phyloP scores from a whole-genome alignment of 768 basidiomycete species.

The Chlorophyllum brunneum region DNA sequence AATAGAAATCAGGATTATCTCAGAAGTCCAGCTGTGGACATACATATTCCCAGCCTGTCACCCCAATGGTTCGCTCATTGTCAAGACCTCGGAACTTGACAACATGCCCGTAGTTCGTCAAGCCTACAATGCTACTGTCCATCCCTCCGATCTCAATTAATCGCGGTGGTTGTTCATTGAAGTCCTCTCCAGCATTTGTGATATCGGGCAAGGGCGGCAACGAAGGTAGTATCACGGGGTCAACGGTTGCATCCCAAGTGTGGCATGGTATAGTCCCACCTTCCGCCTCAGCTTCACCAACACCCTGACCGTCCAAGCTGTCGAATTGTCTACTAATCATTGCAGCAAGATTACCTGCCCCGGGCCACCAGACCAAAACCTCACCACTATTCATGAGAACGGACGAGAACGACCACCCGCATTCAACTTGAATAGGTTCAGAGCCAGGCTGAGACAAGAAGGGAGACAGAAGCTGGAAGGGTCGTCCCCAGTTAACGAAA shows the following conservation, averaged over 20 bases:
- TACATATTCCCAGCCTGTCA: constrained; percentile 70
- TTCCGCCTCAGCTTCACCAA: constrained; percentile 30
- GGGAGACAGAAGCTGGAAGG: constrained; percentile 55
- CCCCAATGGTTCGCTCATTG: constrained; percentile 31
- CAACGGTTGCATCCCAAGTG: constrained; percentile 50
- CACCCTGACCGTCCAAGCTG: constrained; percentile 41
- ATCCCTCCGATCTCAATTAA: constrained; percentile 82
- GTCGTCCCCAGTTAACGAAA: constrained; percentile 75
- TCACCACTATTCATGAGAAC: constrained; percentile 69
- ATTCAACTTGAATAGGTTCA: constrained; percentile 58
- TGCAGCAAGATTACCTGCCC: constrained; percentile 37
- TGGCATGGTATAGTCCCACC: constrained; percentile 54
- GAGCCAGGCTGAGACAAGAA: constrained; percentile 43
- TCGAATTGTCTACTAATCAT: constrained; percentile 33
- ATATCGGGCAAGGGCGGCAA: constrained; percentile 61
- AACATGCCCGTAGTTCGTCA: constrained; percentile 80
- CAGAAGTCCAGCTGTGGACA: constrained; percentile 19
- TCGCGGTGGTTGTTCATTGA: constrained; percentile 30
- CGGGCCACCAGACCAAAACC: constrained; percentile 76
- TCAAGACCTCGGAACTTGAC: constrained; percentile 53
- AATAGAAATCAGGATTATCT: constrained; percentile 8
- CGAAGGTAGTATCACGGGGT: constrained; percentile 56
- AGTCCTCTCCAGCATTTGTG: constrained; percentile 17
- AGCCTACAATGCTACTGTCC: constrained; percentile 66
- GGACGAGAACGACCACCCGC: constrained; percentile 80